Evolutionary conservation across 23 red algal species (phyloP), one percentile per base, ranked within the genome.

Genomic region (Gracilaria gracilis): DNA sequence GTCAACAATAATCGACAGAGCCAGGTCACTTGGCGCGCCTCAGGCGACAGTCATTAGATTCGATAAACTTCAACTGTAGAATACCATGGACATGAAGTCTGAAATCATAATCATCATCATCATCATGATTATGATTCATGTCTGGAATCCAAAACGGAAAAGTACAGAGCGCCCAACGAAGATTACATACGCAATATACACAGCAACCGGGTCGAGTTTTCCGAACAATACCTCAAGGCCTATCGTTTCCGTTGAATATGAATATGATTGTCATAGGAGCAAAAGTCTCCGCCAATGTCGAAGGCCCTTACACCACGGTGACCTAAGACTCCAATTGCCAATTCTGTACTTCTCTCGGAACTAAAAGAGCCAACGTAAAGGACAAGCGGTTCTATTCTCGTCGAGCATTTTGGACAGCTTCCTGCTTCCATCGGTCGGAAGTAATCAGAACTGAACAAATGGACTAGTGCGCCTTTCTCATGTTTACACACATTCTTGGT

Each of bases 301-400:
- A 69, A 69, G 32, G 23, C 64, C 15, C 64, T 39, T 27, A 64
- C n/a, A 37, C 79, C 79, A 59, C 9, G 36, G 27, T 82, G 53
- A 62, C 58, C 9, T 7, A 82, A 16, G 12, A 65, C 53, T 32
- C 54, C 79, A 46, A 62, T n/a, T 5, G 58, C 79, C 28, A 65
- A 40, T 4, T 82, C 79, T 27, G 79, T 1, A 42, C 53, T 65
- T 82, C 33, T 59, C 34, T 65, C 58, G 47, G 17, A 65, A 62
- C 58, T 65, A 54, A 82, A 62, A 24, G 79, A 82, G 36, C 53
- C 79, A 7, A 82, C 79, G 37, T 82, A 82, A 37, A 77, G 72
- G 21, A 77, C 72, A 77, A 49, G 53, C 58, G 79, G 79, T 62
- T 61, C n/a, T 65, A 47, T 65, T 38, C 42, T 64, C 36, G n/a